Percentiles rank a stretch among this genome's conserved stretches.
Conservation (phyloP, 805 yeast species). For the Cyberlindnera veronae region DNA sequence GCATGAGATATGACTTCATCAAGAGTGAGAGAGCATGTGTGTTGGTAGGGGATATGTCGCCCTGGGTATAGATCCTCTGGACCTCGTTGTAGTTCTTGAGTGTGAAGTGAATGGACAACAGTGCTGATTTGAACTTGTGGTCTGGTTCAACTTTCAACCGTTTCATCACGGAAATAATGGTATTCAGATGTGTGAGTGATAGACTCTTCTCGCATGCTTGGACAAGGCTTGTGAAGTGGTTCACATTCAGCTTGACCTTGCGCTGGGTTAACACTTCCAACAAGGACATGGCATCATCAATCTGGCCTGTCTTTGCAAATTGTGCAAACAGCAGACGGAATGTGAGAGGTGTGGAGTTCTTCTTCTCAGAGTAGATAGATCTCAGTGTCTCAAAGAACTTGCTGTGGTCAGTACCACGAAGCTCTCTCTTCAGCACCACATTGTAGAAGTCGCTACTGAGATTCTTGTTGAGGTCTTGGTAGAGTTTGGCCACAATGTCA, state of each 20-base stretch:
- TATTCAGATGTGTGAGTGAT: constrained; percentile 5
- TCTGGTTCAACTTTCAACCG: constrained; percentile 13
- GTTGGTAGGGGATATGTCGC: no score
- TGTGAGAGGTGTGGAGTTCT: constrained; percentile 14
- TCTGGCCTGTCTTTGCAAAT: constrained; percentile 21
- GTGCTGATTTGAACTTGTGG: constrained; percentile 8
- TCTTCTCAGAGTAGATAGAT: constrained; percentile 3
- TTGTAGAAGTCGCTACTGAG: no score
- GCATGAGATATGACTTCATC: constrained; percentile 18
- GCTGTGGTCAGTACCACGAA: not conserved
- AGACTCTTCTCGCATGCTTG: constrained; percentile 14
- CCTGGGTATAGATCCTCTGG: constrained; percentile 11
- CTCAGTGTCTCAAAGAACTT: constrained; percentile 7
- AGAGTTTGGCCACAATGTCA: constrained; percentile 6
- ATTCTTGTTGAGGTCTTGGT: no score
- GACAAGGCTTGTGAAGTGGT: constrained; percentile 12
- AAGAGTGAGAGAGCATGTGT: no score
- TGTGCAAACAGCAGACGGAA: constrained; percentile 18
- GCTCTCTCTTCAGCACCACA: constrained; percentile 12
- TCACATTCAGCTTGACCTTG: not conserved
- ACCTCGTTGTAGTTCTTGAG: constrained; percentile 14
- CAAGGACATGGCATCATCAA: constrained; percentile 16
- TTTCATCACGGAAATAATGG: constrained; percentile 14
- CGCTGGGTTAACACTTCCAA: constrained; percentile 16
- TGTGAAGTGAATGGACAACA: constrained; percentile 16